Evolutionary conservation across 768 basidiomycete genomes (phyloP), one percentile per base, ranked within the genome.

Genomic region (Kwoniella sp.): DNA sequence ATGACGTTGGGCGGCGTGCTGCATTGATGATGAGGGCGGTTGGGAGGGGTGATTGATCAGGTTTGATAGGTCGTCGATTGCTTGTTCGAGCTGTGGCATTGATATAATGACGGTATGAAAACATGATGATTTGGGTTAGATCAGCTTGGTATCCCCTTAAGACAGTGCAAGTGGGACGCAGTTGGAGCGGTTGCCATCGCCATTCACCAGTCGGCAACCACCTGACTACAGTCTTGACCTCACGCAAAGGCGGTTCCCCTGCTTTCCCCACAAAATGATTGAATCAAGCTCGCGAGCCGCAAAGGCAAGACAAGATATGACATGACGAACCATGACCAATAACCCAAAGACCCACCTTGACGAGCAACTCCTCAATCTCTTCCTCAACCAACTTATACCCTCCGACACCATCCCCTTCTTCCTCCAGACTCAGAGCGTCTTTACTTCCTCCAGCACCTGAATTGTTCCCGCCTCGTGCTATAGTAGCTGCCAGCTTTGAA

Each of bases 1-100:
- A 79, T 99, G 96, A 30, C 94, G 83, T 72, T 95, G 90, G 52
- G 95, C 88, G 24, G 92, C 87, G 67, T 95, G 88, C 51, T 90
- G 84, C 86, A 94, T 90, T 6, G 90, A 89, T 64, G 88, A 86
- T 0, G 92, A 91, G 21, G 91, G 85, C 2, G 85, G 84, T 15
- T 85, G 83, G 56, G 89, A 86, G 1, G 90, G 77, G 13, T 79
- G 77, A 64, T 85, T 85, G 13, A 91, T 84, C 37, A 94, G 80
- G 22, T 82, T 81, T 52, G 85, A 83, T 47, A 98, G 83, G 61
- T 90, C 86, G 64, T 91, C 90, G 68, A 93, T 91, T 2, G 88
- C 89, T 82, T 95, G 91, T 75, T 87, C 86, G 67, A 95, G 84
- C 92, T 95, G 81, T 49, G 17, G n/a, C n/a, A n/a, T n/a, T n/a